These are phyloP conservation scores for Zygnema circumcarinatum DNA, from an alignment of 139 green algal species.

Conservation along the genomic window DNA sequence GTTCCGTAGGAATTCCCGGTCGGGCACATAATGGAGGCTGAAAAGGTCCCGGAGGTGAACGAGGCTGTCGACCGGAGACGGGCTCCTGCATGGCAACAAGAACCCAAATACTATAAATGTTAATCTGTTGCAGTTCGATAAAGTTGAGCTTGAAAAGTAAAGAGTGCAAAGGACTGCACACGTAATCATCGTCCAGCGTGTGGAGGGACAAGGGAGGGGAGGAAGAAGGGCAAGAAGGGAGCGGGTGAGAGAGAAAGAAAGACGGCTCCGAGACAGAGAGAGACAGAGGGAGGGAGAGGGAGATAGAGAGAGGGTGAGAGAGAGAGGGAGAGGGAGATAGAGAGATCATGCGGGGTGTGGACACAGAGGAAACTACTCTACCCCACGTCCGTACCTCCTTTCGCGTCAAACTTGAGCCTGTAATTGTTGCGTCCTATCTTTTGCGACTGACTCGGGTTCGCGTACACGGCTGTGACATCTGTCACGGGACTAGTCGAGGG, in stretches of 20 bases:
- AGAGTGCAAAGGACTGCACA: neutral
- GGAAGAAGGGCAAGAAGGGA: no score
- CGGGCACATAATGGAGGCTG: slow-evolving; percentile 20
- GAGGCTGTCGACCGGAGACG: neutral
- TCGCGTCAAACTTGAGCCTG: neutral
- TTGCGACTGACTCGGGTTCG: neutral
- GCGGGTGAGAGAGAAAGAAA: neutral
- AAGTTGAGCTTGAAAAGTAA: no score
- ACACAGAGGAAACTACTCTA: neutral
- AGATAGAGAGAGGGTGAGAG: neutral
- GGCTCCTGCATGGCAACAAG: no score
- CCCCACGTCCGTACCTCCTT: neutral
- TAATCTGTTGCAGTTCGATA: no score
- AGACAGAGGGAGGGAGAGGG: neutral
- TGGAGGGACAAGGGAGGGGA: no score
- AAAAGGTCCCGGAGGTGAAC: slow-evolving; percentile 24
- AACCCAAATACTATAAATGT: no score
- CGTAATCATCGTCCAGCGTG: neutral
- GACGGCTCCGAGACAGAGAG: neutral
- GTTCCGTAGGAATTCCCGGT: slow-evolving; percentile 11
- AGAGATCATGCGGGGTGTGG: neutral
- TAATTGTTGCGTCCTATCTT: neutral
- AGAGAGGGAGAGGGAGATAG: neutral
- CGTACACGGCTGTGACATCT: neutral
- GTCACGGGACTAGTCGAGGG: neutral